phyloP scores from a whole-genome alignment of 83 land plant species.

The Isoetes engelmannii region DNA sequence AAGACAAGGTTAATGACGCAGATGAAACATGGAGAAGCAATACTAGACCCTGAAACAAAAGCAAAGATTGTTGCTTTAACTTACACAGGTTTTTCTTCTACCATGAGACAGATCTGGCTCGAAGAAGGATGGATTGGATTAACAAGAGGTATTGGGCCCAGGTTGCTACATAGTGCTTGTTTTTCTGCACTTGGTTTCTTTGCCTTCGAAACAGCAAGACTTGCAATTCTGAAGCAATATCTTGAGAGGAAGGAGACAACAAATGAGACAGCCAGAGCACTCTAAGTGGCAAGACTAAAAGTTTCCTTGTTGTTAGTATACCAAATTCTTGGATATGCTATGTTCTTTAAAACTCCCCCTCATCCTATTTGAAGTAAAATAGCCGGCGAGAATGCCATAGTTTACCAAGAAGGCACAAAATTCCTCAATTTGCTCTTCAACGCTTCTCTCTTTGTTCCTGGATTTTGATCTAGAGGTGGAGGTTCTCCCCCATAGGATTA shows the following conservation, averaged over 20 bases:
- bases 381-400: too few species aligned
- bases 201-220: conserved; percentile 83
- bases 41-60: conserved; percentile 23
- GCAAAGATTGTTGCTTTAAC: conserved; percentile 31
- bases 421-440: too few species aligned
- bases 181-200: conserved; percentile 86
- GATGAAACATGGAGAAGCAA: conserved; percentile 11
- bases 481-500: too few species aligned
- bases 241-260: conserved; percentile 28
- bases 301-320: too few species aligned
- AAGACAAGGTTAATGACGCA: conserved; percentile 92
- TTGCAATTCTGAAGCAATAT: conserved; percentile 49
- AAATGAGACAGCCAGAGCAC: conserved; percentile 3
- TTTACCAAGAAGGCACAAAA: too few species aligned
- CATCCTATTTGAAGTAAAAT: too few species aligned
- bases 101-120: conserved; percentile 51
- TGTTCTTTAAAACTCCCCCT: too few species aligned
- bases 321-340: too few species aligned
- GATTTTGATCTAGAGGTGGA: too few species aligned
- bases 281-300: too few species aligned
- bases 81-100: conserved; percentile 47
- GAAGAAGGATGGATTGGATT: conserved; percentile 90
- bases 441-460: too few species aligned
- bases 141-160: conserved; percentile 74
- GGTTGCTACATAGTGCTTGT: conserved; percentile 78